A percentile compares a stretch with the other conserved stretches of the same genome.
Conservation (phyloP, 352 stramenopile species). For the Phytophthora pisi region DNA sequence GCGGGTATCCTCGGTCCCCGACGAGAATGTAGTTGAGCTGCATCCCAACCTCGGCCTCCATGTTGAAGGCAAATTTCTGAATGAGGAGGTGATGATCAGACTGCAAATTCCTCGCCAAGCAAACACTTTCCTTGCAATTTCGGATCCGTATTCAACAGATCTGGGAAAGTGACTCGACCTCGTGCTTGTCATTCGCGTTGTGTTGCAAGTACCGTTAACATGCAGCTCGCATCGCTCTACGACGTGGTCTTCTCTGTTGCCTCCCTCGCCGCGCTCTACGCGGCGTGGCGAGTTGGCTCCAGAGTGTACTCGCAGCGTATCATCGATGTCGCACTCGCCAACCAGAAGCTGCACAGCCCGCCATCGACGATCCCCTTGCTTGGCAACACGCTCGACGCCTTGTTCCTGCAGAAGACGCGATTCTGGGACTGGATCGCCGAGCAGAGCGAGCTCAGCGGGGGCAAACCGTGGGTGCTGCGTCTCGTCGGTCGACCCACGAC, state of each 20-base stretch:
- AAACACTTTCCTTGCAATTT: too few species aligned
- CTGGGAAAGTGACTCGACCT: neutral
- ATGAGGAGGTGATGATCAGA: too few species aligned
- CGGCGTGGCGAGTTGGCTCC: constrained; percentile 1
- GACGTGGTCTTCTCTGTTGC: neutral
- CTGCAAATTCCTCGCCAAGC: too few species aligned
- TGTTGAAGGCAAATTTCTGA: too few species aligned
- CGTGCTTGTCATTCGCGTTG: neutral
- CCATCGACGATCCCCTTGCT: constrained; percentile 35
- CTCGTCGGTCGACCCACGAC: constrained; percentile 38
- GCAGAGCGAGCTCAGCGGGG: constrained; percentile 29
- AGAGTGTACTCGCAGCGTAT: neutral
- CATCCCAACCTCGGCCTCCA: too few species aligned
- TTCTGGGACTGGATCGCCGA: constrained; percentile 47
- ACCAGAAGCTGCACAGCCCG: constrained; percentile 9
- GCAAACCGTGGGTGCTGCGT: constrained; percentile 33
- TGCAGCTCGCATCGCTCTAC: neutral
- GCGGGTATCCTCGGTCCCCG: too few species aligned
- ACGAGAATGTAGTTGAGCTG: too few species aligned
- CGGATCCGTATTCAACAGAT: neutral
- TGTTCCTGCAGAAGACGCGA: constrained; percentile 18
- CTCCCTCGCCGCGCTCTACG: neutral
- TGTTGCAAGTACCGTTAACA: neutral
- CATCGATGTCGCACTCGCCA: constrained; percentile 4
- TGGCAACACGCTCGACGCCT: constrained; percentile 37